Evolutionary conservation across 2,329 filamentous ascomycete species (phyloP), one percentile per base, ranked within the genome.

Genomic region (Epichloe hybrida): DNA sequence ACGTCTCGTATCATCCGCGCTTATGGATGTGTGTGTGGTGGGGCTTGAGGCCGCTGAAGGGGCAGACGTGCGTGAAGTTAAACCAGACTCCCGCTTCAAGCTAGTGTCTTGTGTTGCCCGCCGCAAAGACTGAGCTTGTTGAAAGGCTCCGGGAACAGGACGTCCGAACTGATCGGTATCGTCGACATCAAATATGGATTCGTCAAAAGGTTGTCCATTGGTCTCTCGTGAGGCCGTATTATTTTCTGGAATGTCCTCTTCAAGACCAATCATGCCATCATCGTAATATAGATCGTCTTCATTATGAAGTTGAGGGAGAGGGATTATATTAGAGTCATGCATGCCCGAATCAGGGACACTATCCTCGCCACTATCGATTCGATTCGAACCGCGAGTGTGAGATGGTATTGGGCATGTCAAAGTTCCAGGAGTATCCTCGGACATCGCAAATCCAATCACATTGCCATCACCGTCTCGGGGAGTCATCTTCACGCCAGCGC

Each of bases 271-370:
- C 56, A 80, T 65, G 2, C 81, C 82, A 59, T 81, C 80, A 55
- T 85, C 81, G 59, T 83, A 88, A 62, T 86, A 87, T 34, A 86
- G 68, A 55, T 87, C 83, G 56, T 84, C 80, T 36, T 79, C 74
- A 3, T 52, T 56, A 3, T 50, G 31, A n/a, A 50, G 39, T 23
- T 50, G 52, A 2, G 54, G 46, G 9, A 53, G 46, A 17, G 50
- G 52, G 17, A 53, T 47, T 20, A 55, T 43, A 20, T 49, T 53
- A 5, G 59, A 50, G 21, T 59, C 66, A 53, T 70, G 69, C n/a
- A 73, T 73, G 6, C 68, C 71, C n/a, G 74, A 60, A 7, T 70
- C 72, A 2, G 69, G 61, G 1, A 61, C 45, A 11, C 55, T 54
- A 42, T 53, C 42, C 9, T 58, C 53, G n/a, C 34, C 48, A 15